Evolutionary conservation across 371 early-diverging fungal genomes (phyloP), one percentile per base, ranked within the genome.

Genomic region (Syncephalastrum monosporum): DNA sequence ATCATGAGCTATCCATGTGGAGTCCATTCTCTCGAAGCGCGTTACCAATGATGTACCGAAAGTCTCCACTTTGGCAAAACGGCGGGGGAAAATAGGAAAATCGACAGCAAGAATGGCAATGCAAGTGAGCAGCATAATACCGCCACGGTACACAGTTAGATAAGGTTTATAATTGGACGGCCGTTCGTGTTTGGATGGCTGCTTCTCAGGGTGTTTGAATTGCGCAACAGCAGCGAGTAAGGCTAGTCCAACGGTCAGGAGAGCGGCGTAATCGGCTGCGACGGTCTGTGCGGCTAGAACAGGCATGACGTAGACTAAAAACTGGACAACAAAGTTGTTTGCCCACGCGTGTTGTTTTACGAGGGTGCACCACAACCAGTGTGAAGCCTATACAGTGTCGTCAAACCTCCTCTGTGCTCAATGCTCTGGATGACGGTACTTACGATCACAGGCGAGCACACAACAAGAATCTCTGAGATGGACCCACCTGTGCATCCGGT

Each of bases 81-180:
- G 78, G 19, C 95, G 77, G 6, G 97, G 97, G 63, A 96, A 97
- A 25, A 92, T 82, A n/a, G 83, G 81, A 67, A 98, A 98, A 72
- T 98, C 98, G 3, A 98, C 97, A 1, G 97, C 98, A 14, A 98
- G 79, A 53, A 98, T 98, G 12, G 79, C 82, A 38, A 83, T 84
- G 69, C 88, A 96, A 41, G 87, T 93, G 49, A 87, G 49, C 65
- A 89, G 66, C 94, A 89, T 88, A 79, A 91, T 77, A 23, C 82
- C 85, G 7, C 87, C 86, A 7, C 92, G 85, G 68, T 90, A 92
- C 0, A 83, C 83, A 23, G 85, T 89, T 63, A 92, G 63, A 64
- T 77, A 81, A 25, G 74, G 57, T 57, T 81, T 64, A 17, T 60
- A 59, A 15, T 55, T 44, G 16, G 41, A 27, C 21, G 50, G 45